Conservation (phyloP, 176 grass and related monocot species). For the Secale cereale region DNA sequence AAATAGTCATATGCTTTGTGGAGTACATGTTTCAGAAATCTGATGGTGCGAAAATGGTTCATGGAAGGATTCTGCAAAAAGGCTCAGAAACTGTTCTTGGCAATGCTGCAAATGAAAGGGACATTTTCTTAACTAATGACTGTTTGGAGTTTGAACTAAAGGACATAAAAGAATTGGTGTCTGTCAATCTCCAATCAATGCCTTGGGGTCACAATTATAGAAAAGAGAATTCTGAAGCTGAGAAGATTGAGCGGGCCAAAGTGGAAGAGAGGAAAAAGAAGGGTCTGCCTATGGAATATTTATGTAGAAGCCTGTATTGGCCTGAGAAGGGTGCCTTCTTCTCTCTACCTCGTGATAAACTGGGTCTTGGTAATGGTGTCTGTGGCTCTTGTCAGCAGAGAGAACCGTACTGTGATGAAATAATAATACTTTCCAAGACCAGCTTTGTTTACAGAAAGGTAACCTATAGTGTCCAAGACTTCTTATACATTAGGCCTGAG, state of each 20-base stretch:
- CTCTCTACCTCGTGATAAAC: conserved; percentile 57
- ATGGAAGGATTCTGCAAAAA: conserved; percentile 73
- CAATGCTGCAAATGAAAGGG: conserved; percentile 96
- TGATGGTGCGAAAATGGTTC: conserved; percentile 71
- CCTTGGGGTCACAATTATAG: conserved; percentile 89
- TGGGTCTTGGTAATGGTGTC: conserved; percentile 78
- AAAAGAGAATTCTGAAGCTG: conserved; percentile 72
- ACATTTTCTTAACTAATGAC: conserved; percentile 82
- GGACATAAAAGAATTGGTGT: conserved; percentile 67
- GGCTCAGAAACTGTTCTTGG: conserved; percentile 81
- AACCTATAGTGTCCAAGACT: conserved; percentile 74
- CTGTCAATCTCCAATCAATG: conserved; percentile 67
- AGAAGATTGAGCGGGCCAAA: conserved; percentile 61
- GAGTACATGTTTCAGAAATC: conserved; percentile 91
- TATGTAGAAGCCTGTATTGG: conserved; percentile 87
- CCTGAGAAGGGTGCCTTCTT: conserved; percentile 93
- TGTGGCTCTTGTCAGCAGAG: conserved; percentile 75
- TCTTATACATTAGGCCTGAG: conserved; percentile 72
- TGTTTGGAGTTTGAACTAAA: conserved; percentile 89
- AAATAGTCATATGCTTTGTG: conserved; percentile 64
- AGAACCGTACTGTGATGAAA: conserved; percentile 52
- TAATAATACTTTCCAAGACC: conserved; percentile 56
- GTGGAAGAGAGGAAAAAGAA: conserved; percentile 89
- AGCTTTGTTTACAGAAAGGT: conserved; percentile 64
- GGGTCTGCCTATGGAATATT: conserved; percentile 71